Evolutionary conservation across 257 asterid genomes (phyloP), one percentile per base, ranked within the genome.

Genomic region (Plantago elongata): DNA sequence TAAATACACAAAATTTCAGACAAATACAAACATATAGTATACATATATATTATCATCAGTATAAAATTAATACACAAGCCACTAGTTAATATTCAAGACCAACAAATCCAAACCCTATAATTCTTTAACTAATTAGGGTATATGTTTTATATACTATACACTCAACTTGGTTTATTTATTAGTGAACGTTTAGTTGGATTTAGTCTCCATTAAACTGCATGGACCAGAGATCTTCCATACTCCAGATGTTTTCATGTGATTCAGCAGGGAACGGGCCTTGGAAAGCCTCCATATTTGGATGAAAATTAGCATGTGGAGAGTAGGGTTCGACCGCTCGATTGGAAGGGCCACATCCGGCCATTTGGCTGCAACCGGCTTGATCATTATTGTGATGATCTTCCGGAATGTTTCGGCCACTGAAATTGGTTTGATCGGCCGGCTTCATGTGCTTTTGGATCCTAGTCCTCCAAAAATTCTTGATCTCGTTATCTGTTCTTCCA

Each of bases 381-480:
- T 81, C 89, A 17, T 67, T 58, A 4, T 67, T 69, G 55, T 65
- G 50, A 29, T 68, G 44, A 22, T 68, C 34, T 9, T 68, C 71
- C 1, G 14, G 47, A 5, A 77, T 46, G 57, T 57, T 68, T 55
- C 74, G 80, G 11, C 65, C 84, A 7, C 68, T 66, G 54, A 71
- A 78, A 2, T 5, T 51, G 34, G 72, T 68, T 63, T 37, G 48
- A 37, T 81, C 91, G 1, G 77, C 76, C 55, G 76, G 94, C 78
- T 86, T 91, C 4, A 88, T 81, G 16, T 81, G 94, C 82, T 91
- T 91, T 16, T 88, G 96, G 5, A 91, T 91, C 15, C 96, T 78
- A 13, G 96, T 91, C 84, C 98, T 88, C 98, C 98, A 88, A 2
- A 69, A 91, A 13, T 91, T 91, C 71, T 91, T 91, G 73, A 91